Conservation (phyloP, 2,329 filamentous ascomycete genomes). For the Endoconidiophora polonica region DNA sequence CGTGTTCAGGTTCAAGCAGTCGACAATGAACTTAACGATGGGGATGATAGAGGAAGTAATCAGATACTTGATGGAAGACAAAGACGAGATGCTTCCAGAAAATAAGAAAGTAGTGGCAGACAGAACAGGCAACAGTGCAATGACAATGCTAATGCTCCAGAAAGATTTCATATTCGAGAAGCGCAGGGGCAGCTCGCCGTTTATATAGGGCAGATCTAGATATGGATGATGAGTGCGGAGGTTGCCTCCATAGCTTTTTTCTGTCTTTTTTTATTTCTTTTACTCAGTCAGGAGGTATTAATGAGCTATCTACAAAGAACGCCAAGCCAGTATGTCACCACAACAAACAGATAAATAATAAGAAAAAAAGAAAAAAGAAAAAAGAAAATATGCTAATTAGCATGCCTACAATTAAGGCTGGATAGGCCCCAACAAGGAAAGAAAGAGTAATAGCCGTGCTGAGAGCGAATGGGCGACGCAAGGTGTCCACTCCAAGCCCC, state of each 20-base stretch:
- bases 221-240: neutral
- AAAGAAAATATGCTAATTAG: too few species aligned
- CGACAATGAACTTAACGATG: neutral
- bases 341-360: too few species aligned
- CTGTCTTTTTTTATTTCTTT: too few species aligned
- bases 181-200: neutral
- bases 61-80: constrained; percentile 1
- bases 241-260: too few species aligned
- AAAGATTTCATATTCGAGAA: constrained; percentile 6
- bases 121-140: constrained; percentile 6
- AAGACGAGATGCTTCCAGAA: neutral
- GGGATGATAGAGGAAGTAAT: neutral
- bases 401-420: too few species aligned
- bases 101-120: neutral
- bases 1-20: neutral
- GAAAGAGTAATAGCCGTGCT: too few species aligned
- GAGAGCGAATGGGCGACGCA: neutral
- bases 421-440: too few species aligned
- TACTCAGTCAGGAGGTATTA: neutral
- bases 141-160: constrained; percentile 1
- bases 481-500: neutral
- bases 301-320: neutral
- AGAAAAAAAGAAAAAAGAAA: too few species aligned
- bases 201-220: constrained; percentile 1
- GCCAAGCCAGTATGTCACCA: neutral